Conservation (phyloP, 768 basidiomycete genomes). For the Boletus huronensis region DNA sequence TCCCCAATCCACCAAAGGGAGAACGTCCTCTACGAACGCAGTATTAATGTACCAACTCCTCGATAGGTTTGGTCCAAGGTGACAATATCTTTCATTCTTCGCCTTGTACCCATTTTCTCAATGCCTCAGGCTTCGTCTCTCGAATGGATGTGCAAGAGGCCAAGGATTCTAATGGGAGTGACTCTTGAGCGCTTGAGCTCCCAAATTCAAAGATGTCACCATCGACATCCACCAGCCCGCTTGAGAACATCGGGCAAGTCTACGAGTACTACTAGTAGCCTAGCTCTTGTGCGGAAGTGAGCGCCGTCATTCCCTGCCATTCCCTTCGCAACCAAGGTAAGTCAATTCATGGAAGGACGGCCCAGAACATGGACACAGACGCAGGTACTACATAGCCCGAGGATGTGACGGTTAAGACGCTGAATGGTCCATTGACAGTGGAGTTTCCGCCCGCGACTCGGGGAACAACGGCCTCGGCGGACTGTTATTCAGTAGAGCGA, state of each 20-base stretch:
- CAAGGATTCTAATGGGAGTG: not conserved
- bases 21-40: not conserved
- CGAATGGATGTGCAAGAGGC: not conserved
- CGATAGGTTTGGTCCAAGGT: not conserved
- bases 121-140: too few species aligned
- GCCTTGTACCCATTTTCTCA: not conserved
- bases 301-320: not conserved
- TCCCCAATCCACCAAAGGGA: not conserved
- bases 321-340: not conserved
- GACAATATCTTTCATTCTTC: not conserved
- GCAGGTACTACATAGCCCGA: not conserved
- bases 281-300: not conserved
- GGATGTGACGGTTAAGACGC: not conserved
- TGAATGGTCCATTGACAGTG: not conserved
- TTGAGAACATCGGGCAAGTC: not conserved
- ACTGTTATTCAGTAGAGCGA: not conserved
- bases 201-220: not conserved
- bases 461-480: not conserved
- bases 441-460: not conserved
- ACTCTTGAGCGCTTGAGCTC: not conserved
- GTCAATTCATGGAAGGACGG: not conserved
- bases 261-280: too few species aligned
- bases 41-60: too few species aligned
- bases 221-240: not conserved
- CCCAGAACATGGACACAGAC: not conserved